phyloP scores from a whole-genome alignment of 2,329 filamentous ascomycete genomes.

The Teratosphaeria nubilosa region DNA sequence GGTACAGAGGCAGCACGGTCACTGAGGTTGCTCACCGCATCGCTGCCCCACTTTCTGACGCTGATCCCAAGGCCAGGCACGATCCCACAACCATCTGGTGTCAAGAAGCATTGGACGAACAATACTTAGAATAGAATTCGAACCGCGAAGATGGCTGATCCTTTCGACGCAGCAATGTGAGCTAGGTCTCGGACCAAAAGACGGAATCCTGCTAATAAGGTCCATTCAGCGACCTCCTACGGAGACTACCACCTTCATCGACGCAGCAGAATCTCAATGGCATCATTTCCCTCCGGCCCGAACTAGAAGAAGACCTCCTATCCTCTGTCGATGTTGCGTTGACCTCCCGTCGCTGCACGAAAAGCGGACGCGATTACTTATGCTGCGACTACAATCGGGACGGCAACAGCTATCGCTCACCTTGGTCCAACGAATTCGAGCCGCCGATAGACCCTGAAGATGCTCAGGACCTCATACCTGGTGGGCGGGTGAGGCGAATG shows the following conservation, averaged over 20 bases:
- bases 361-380: conserved; percentile 87
- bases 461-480: conserved; percentile 75
- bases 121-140: background rate
- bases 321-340: conserved; percentile 96
- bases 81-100: background rate
- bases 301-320: conserved; percentile 93
- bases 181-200: conserved; percentile 16
- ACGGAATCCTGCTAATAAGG: conserved; percentile 6
- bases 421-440: conserved; percentile 99
- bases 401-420: conserved; percentile 91
- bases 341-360: conserved; percentile 71
- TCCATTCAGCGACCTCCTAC: conserved; percentile 75
- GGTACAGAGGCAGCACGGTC: background rate
- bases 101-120: background rate
- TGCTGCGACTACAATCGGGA: conserved; percentile 99
- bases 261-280: conserved; percentile 78
- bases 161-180: conserved; percentile 69
- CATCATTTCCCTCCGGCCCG: conserved; percentile 79
- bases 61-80: background rate
- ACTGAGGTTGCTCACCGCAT: background rate
- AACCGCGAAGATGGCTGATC: conserved; percentile 39
- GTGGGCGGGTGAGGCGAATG: conserved; percentile 84
- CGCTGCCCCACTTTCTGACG: background rate
- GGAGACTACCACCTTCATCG: conserved; percentile 89
- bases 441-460: conserved; percentile 66